A percentile compares a stretch with the other conserved stretches of the same genome.
phyloP scores from a whole-genome alignment of 768 basidiomycete species.

The Kwoniella dejecticola region DNA sequence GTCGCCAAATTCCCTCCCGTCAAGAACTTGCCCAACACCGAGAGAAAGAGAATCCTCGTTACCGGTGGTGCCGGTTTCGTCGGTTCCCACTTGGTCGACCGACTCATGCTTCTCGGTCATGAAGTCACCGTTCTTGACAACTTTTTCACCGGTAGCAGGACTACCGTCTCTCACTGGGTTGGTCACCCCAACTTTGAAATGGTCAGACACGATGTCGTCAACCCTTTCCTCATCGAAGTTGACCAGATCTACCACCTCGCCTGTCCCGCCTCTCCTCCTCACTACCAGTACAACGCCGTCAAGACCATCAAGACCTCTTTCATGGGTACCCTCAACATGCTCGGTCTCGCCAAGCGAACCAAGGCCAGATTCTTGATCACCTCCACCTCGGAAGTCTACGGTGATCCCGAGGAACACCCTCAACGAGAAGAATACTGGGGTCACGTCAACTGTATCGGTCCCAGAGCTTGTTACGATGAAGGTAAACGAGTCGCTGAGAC shows the following conservation, averaged over 20 bases:
- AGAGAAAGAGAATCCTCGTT: conserved; percentile 85
- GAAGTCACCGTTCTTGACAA: conserved; percentile 97
- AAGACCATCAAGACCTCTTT: conserved; percentile 99
- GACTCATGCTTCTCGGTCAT: conserved; percentile 95
- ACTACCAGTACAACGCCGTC: conserved; percentile 96
- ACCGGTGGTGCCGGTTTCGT: conserved; percentile 99
- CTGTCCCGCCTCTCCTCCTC: conserved; percentile 94
- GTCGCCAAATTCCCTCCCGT: conserved; percentile 91
- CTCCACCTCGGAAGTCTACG: conserved; percentile 97
- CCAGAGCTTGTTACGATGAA: conserved; percentile 99
- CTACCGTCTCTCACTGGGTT: conserved; percentile 65
- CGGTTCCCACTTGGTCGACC: conserved; percentile 93
- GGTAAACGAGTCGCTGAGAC: conserved; percentile 99
- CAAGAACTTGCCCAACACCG: conserved; percentile 72
- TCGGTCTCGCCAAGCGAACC: conserved; percentile 93
- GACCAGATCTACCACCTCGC: conserved; percentile 99
- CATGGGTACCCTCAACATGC: conserved; percentile 98
- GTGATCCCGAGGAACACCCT: conserved; percentile 97
- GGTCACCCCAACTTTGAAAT: conserved; percentile 99
- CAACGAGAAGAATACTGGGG: conserved; percentile 98
- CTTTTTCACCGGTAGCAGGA: conserved; percentile 97
- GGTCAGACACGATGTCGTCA: conserved; percentile 94
- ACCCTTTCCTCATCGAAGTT: conserved; percentile 98
- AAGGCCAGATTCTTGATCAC: conserved; percentile 96
- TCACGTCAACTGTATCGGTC: conserved; percentile 96